These are phyloP conservation scores for Sporobolomyces phaffii DNA, from an alignment of 768 basidiomycete genomes.

Conservation along the genomic window DNA sequence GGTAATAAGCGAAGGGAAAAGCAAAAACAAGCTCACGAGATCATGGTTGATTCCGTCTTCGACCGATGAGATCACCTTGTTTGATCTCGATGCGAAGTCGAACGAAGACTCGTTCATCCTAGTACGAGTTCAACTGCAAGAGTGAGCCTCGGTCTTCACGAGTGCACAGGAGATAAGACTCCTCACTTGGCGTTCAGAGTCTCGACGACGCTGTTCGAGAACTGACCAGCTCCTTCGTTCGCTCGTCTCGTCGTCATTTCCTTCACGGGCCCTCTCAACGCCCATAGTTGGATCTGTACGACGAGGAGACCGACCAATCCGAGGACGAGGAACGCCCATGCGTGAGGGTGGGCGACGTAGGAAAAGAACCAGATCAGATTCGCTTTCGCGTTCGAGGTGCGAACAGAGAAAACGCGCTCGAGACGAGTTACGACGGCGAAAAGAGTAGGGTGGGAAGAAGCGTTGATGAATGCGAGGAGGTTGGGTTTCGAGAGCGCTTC, in stretches of 20 bases:
- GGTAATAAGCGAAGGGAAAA: background rate
- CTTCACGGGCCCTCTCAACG: conserved; percentile 63
- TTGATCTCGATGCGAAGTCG: conserved; percentile 70
- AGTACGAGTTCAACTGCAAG: background rate
- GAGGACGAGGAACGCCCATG: conserved; percentile 82
- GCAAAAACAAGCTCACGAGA: conserved; percentile 26
- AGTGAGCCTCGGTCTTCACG: background rate
- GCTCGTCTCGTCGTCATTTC: conserved; percentile 62
- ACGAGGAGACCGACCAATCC: conserved; percentile 83
- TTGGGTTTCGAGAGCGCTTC: conserved; percentile 48
- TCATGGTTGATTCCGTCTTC: conserved; percentile 70
- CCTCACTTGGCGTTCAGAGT: conserved; percentile 58
- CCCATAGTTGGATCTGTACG: conserved; percentile 78
- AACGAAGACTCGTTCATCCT: conserved; percentile 77
- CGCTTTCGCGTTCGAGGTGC: conserved; percentile 57
- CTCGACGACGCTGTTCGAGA: conserved; percentile 64
- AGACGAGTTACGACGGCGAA: conserved; percentile 60
- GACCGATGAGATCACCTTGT: conserved; percentile 61
- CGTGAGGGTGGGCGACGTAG: conserved; percentile 86
- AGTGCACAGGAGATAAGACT: background rate
- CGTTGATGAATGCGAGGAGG: conserved; percentile 65
- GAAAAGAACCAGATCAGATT: conserved; percentile 80
- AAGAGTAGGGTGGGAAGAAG: conserved; percentile 66
- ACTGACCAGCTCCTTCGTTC: conserved; percentile 58
- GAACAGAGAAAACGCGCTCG: conserved; percentile 53